Evolutionary conservation across 805 yeast genomes (phyloP).

Genomic region (Jamesozyma hellenica): DNA sequence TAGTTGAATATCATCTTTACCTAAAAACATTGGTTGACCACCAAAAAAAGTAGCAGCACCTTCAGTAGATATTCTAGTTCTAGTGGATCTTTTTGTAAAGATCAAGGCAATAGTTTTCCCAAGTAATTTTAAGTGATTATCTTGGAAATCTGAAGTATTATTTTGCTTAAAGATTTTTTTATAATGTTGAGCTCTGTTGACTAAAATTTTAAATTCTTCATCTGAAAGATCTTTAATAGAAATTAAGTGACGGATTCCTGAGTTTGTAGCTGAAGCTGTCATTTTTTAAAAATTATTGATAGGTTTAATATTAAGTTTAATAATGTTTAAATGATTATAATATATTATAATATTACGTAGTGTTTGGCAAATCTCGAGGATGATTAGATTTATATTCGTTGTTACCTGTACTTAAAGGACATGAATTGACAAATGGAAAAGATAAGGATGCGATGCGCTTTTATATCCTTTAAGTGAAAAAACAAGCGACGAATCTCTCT

Average conservation of each 20-base stretch:
- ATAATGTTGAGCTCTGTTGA: slow-evolving; percentile 65
- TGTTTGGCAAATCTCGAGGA: no score
- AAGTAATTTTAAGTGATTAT: slow-evolving; percentile 41
- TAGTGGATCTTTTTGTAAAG: slow-evolving; percentile 85
- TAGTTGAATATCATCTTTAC: slow-evolving; percentile 91
- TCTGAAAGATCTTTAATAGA: slow-evolving; percentile 71
- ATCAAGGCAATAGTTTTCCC: slow-evolving; percentile 79
- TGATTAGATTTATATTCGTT: slow-evolving; percentile 15
- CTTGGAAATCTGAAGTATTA: slow-evolving; percentile 28
- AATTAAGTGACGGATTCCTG: slow-evolving; percentile 53
- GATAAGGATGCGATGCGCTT: neutral
- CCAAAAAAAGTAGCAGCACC: slow-evolving; percentile 92
- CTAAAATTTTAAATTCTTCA: slow-evolving; percentile 60
- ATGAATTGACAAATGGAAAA: slow-evolving; percentile 1
- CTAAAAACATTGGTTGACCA: slow-evolving; percentile 92
- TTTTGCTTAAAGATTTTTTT: slow-evolving; percentile 54
- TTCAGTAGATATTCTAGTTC: slow-evolving; percentile 89
- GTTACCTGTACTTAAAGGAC: slow-evolving; percentile 26
- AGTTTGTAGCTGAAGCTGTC: neutral
- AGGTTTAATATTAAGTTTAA: no score
- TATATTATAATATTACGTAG: no score
- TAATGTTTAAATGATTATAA: no score
- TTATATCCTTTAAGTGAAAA: slow-evolving; percentile 13
- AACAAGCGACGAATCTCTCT: slow-evolving; percentile 8
- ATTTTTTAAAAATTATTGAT: no score